phyloP scores from a whole-genome alignment of 805 yeast genomes.

The Kazachstania viticola region DNA sequence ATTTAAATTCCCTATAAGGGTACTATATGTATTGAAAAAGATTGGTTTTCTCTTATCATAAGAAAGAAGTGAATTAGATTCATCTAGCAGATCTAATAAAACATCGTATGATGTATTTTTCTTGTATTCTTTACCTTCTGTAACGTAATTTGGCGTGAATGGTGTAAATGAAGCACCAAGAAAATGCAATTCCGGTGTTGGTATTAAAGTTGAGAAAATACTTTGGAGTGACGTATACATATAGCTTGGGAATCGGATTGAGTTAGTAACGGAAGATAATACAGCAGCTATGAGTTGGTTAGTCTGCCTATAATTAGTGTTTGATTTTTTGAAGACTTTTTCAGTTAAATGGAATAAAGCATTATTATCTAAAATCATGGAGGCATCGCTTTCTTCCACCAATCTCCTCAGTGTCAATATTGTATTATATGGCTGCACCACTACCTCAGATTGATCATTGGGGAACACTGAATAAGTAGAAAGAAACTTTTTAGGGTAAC shows the following conservation, averaged over 20 bases:
- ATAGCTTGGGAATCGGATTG: slow-evolving; percentile 84
- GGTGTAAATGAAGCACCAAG: slow-evolving; percentile 65
- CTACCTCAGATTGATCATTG: slow-evolving; percentile 77
- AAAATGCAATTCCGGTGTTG: slow-evolving; percentile 76
- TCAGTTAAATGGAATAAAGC: slow-evolving; percentile 68
- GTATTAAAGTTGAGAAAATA: slow-evolving; percentile 69
- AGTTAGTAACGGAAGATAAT: slow-evolving; percentile 74
- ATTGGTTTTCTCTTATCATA: slow-evolving; percentile 32
- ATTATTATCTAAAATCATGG: slow-evolving; percentile 84
- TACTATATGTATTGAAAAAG: slow-evolving; percentile 62
- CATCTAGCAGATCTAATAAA: slow-evolving; percentile 68
- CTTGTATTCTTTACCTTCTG: slow-evolving; percentile 46
- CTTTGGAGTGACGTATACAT: slow-evolving; percentile 80
- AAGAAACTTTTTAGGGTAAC: slow-evolving; percentile 70
- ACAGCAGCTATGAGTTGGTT: slow-evolving; percentile 81
- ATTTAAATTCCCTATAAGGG: slow-evolving; percentile 49
- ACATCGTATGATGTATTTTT: slow-evolving; percentile 72
- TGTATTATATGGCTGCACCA: slow-evolving; percentile 93
- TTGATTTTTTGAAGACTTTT: slow-evolving; percentile 40
- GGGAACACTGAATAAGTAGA: slow-evolving; percentile 87
- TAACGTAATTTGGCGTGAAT: slow-evolving; percentile 57
- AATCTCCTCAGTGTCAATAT: slow-evolving; percentile 71
- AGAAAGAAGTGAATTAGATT: slow-evolving; percentile 61
- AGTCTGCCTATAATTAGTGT: slow-evolving; percentile 64
- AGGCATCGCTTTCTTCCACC: slow-evolving; percentile 75